These are phyloP conservation scores for Linanthus parryae DNA, from an alignment of 148 eudicot genomes.

Conservation along the genomic window DNA sequence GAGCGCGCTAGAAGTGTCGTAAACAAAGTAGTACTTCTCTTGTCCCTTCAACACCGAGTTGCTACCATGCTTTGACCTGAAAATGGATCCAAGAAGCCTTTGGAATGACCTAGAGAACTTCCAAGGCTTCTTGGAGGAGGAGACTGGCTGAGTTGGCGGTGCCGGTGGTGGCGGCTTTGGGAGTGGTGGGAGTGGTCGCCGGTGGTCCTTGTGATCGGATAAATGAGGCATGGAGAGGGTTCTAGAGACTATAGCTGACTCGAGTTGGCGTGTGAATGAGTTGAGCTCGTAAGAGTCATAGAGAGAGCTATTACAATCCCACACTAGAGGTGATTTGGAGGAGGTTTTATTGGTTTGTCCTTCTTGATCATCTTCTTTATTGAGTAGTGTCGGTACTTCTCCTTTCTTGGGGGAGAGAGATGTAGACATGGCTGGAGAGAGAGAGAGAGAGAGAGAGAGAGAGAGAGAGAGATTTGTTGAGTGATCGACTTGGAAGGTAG, in stretches of 20 bases:
- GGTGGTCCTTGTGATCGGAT: constrained; percentile 21
- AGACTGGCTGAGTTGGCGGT: no score
- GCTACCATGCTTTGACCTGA: constrained; percentile 21
- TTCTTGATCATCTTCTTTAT: no score
- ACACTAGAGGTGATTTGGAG: constrained; percentile 30
- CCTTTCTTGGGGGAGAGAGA: no score
- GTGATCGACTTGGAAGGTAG: no score
- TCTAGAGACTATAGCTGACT: constrained; percentile 62
- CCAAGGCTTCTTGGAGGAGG: constrained; percentile 23
- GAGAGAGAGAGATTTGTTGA: no score
- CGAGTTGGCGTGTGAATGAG: constrained; percentile 63
- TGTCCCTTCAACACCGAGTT: constrained; percentile 6
- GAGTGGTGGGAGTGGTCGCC: no score
- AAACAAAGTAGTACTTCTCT: constrained; percentile 22
- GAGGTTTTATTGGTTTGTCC: no score
- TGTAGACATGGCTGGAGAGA: no score
- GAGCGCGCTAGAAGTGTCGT: constrained; percentile 36
- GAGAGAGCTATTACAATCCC: constrained; percentile 82
- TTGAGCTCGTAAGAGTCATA: constrained; percentile 83
- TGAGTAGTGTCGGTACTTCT: no score
- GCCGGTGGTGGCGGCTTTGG: constrained; percentile 15
- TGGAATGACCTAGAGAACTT: constrained; percentile 57
- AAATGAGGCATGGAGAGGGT: constrained; percentile 85
- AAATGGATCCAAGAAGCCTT: constrained; percentile 57
- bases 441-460: no score